Base-by-base conservation (phyloP, 106 monocot species). In the Ottelia alismoides region DNA sequence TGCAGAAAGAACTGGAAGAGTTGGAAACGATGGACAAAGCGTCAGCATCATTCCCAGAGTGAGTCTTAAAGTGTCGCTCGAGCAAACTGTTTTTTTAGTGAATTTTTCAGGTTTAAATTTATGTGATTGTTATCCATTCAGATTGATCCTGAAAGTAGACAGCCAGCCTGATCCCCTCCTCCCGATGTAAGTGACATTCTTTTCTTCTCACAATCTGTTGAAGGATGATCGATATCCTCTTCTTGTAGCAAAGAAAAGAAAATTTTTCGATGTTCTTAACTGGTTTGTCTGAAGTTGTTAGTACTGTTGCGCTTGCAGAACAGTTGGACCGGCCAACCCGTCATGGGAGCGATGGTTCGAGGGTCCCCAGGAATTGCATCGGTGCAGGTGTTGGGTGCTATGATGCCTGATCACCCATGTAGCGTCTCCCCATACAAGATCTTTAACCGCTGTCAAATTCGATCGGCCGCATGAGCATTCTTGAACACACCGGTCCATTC, bases 271-370 rank as follows among this genome's bases (percentile, higher is more conserved):
- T 43, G 40, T 16, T 43, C 40, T 16, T 43, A 16, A 43, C 40
- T 7, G 16, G 40, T 43, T 43, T 12, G 28, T 11, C 17, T 20
- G 24, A 25, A 29, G 22, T 25, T 60, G 47, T 32, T 20, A 17
- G 32, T 28, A 28, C 30, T 10, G 18, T 51, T 24, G 22, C 20
- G 28, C 21, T 65, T 52, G 50, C 75, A 91, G 84, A 73, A 85
- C 81, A 1, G 64, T 22, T 55, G 90, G 90, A 31, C 81, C 81
- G 25, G 60, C 27, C 25, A 73, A 58, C 43, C 29, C 63, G 22
- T 56, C 46, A 1, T 85, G 91, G 91, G 81, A 91, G 40, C 53
- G 69, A 30, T 91, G 91, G 91, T 91, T 91, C 24, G 85, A 85
- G 65, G 80, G 81, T 20, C 91, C 81, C 52, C 76, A 76, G 56